Base-by-base conservation (phyloP, 2,329 filamentous ascomycete genomes). In the Biscogniauxia mediterranea region DNA sequence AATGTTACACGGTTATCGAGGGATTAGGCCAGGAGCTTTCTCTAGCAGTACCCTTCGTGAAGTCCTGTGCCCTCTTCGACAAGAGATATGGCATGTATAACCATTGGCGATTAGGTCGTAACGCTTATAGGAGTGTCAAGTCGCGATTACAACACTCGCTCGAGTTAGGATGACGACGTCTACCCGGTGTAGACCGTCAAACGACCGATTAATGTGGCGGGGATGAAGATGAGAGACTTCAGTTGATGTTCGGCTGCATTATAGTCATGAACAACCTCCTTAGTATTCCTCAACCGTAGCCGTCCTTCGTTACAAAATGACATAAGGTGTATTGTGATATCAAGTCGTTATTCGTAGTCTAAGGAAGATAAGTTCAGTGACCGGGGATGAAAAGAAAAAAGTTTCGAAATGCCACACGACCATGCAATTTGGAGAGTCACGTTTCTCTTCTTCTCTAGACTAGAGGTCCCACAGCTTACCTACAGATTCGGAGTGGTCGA, bases 391-490 rank as follows among this genome's bases (percentile, higher is more conserved):
- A 56, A 59, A 59, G 61, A 23, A 51, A 62, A 56, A 59, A 60
- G 61, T 51, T 57, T 57, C 57, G 62, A 60, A 56, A 49, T 56
- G 53, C 60, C 42, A 56, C 55, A 26, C 15, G 19, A 25, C 19
- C 49, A 55, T 60, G 63, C 60, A 57, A 60, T 61, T 54, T 38
- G 56, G 57, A 62, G 63, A 61, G 61, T 60, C 23, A 58, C 50
- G 54, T 55, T 65, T 55, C 59, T 58, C 54, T 66, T 55, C 42
- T 57, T 5, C 26, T 28, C 26, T 28, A 20, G 54, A 57, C 23
- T 23, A 23, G 23, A 61, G 61, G 63, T 63, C 64, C 54, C 61
- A 54, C 54, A 63, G 56, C 61, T 62, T 28, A 55, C 61, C 60
- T 28, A 55, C 59, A 54, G 38, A 54, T 57, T 62, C 61, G 65